Percentiles rank a stretch among this genome's conserved stretches.
These are phyloP conservation scores for Cyclotella sp. DNA, from an alignment of 108 stramenopile species.

Conservation along the genomic window DNA sequence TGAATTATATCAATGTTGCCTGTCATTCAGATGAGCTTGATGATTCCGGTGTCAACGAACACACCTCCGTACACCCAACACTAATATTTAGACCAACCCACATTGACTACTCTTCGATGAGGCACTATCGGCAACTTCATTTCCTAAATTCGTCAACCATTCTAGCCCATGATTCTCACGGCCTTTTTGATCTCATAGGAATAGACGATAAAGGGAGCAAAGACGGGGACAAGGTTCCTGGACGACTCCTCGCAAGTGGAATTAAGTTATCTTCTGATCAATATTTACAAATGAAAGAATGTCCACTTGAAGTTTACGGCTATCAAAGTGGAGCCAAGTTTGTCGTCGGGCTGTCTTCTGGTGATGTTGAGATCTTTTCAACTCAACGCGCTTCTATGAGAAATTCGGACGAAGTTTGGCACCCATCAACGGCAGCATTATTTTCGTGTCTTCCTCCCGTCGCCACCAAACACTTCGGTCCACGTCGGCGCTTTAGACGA, in stretches of 20 bases:
- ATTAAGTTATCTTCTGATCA: not conserved
- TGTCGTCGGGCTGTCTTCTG: slow-evolving; percentile 13
- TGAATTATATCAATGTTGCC: not conserved
- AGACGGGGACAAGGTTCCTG: not conserved
- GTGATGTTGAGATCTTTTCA: slow-evolving; percentile 13
- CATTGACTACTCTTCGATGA: not conserved
- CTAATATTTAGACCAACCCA: slow-evolving; percentile 7
- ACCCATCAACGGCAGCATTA: not conserved
- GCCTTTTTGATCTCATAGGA: slow-evolving; percentile 16
- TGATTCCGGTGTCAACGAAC: not conserved
- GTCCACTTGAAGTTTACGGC: not conserved
- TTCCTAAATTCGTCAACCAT: slow-evolving; percentile 19
- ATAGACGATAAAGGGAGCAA: not conserved
- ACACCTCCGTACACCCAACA: not conserved
- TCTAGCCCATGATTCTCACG: slow-evolving; percentile 1
- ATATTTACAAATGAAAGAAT: not conserved
- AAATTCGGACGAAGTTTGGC: not conserved
- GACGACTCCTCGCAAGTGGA: slow-evolving; percentile 10
- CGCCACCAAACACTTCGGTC: slow-evolving; percentile 1
- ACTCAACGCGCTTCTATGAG: not conserved
- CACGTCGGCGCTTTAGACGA: slow-evolving; percentile 6
- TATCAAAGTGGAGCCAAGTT: slow-evolving; percentile 20
- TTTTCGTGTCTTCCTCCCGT: slow-evolving; percentile 17
- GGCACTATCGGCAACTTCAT: not conserved
- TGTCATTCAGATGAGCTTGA: not conserved